Evolutionary conservation across 768 basidiomycete genomes (phyloP), one percentile per base, ranked within the genome.

Genomic region (Gymnopilus junonius): DNA sequence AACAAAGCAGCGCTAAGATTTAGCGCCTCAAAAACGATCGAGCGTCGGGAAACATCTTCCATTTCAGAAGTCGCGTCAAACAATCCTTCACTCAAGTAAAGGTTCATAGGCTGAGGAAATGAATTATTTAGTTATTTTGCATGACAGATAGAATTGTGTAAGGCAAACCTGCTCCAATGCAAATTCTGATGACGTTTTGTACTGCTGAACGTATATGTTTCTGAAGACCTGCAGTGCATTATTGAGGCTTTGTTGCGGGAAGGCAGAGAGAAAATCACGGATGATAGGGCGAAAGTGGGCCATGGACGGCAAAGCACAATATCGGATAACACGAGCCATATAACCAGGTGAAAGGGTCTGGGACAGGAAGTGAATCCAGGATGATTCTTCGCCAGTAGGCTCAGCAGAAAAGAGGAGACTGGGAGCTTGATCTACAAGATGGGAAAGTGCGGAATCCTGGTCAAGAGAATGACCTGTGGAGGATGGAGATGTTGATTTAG

Each of bases 71-170:
- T 66, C 39, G 65, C 69, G 61, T 71, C 74, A 62, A 59, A 75
- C 58, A 74, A 71, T 27, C 76, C 74, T 59, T 76, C 76, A 66
- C 74, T 79, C 76, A 84, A 72, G 67, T 79, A 80, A 70, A 84
- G 79, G 73, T 83, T 79, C 76, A 84, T 75, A 48, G 84, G 82
- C 86, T 87, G 71, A 74, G 29, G n/a, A 4, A 45, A n/a, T n/a
- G 39, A 6, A 34, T 40, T 20, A 40, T n/a, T 60, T 14, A 62
- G 42, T 34, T 27, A 25, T 3, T 21, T 31, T 39, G 37, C 27
- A 42, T 11, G 55, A 8, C 7, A 45, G 7, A 42, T 34, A n/a
- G 35, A 14, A 17, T 54, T 25, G 20, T 34, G 32, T 27, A 3
- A 27, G 25, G 42, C 63, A 66, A 65, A 85, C 85, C 83, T 84